These are phyloP conservation scores for Cryphonectria nitschkei DNA, from an alignment of 2,329 filamentous ascomycete genomes.

Conservation along the genomic window DNA sequence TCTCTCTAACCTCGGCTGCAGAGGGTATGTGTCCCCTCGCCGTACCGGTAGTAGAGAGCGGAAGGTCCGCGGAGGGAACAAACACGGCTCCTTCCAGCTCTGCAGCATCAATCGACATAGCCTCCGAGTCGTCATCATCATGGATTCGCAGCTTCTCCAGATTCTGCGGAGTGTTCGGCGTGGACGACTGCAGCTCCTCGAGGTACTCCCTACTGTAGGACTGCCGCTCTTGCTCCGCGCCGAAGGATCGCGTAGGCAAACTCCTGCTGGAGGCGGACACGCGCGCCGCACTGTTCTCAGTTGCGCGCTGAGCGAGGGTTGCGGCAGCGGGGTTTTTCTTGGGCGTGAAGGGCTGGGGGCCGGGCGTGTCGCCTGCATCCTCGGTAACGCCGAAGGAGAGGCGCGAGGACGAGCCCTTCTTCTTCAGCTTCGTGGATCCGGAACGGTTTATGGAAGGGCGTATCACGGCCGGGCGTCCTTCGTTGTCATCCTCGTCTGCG, in stretches of 20 bases:
- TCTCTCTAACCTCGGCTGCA: conserved; percentile 84
- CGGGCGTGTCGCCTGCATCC: conserved; percentile 57
- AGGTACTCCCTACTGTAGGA: conserved; percentile 87
- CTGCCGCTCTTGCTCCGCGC: conserved; percentile 69
- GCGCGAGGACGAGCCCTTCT: conserved; percentile 70
- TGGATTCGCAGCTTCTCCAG: conserved; percentile 49
- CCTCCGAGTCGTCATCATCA: conserved; percentile 47
- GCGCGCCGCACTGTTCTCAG: conserved; percentile 46
- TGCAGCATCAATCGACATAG: conserved; percentile 60
- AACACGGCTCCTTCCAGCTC: conserved; percentile 68
- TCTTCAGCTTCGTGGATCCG: conserved; percentile 65
- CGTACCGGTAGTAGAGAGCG: conserved; percentile 35
- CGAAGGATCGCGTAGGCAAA: conserved; percentile 60
- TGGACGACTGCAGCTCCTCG: conserved; percentile 82
- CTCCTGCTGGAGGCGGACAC: conserved; percentile 46
- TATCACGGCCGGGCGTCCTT: conserved; percentile 52
- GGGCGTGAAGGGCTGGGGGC: conserved; percentile 54
- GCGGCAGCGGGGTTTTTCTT: conserved; percentile 48
- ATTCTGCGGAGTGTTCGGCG: conserved; percentile 78
- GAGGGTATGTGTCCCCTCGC: conserved; percentile 65
- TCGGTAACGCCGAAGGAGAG: conserved; percentile 75
- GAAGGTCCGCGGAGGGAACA: conserved; percentile 55
- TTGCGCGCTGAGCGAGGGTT: conserved; percentile 40
- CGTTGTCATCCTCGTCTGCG: conserved; percentile 48
- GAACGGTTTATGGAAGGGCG: conserved; percentile 52